A percentile compares a stretch with the other conserved stretches of the same genome.
Evolutionary conservation across 164 flowering plant genomes (phyloP).

Genomic region (Annona squamosa): DNA sequence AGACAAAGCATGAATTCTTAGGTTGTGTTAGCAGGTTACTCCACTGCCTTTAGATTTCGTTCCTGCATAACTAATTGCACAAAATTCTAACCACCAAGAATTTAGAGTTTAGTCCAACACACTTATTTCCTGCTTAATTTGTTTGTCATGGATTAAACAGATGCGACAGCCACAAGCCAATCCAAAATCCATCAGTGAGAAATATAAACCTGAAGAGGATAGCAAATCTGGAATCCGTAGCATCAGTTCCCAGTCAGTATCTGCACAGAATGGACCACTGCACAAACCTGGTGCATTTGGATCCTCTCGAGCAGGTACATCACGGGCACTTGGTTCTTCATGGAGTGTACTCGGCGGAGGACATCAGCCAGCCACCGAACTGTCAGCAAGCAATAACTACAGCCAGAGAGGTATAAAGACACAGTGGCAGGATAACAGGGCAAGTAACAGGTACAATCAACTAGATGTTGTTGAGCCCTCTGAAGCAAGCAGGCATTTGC

Average conservation of each 20-base stretch:
- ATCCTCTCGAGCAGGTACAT: conserved; percentile 17
- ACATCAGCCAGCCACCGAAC: conserved; percentile 38
- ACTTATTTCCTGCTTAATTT: neutral
- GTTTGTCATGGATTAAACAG: conserved; percentile 21
- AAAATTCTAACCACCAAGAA: neutral
- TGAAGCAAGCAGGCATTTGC: conserved; percentile 38
- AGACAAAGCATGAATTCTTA: neutral
- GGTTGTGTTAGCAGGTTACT: neutral
- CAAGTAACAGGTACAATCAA: conserved; percentile 24
- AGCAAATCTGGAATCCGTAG: conserved; percentile 34
- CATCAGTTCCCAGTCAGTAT: conserved; percentile 19
- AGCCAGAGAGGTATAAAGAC: conserved; percentile 27
- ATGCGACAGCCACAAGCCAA: conserved; percentile 38
- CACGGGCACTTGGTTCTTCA: conserved; percentile 13
- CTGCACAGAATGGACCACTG: conserved; percentile 17
- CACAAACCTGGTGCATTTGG: conserved; percentile 20
- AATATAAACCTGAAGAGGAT: conserved; percentile 44
- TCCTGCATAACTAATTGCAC: neutral
- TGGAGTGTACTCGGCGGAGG: conserved; percentile 27
- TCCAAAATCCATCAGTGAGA: conserved; percentile 40
- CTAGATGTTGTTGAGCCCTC: conserved; percentile 37
- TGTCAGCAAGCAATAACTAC: conserved; percentile 26
- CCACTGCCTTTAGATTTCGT: neutral
- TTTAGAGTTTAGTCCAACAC: neutral
- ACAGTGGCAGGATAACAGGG: conserved; percentile 34